These are phyloP conservation scores for Nannochloris sp. DNA, from an alignment of 139 green algal genomes.

Conservation along the genomic window DNA sequence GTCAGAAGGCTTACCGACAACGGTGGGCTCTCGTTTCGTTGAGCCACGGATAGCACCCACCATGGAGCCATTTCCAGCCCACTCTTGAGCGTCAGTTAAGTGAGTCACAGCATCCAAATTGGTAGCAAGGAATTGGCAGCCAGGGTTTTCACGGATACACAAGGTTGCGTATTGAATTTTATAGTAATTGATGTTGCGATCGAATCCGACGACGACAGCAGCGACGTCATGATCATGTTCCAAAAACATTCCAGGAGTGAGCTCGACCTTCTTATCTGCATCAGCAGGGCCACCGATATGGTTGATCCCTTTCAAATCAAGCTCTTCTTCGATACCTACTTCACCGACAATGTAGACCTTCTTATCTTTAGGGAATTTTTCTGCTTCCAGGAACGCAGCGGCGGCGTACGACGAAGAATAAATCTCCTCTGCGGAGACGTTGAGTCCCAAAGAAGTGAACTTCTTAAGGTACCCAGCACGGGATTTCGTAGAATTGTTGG, in stretches of 20 bases:
- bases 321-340: constrained; percentile 88
- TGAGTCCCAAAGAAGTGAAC: constrained; percentile 88
- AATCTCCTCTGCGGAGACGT: constrained; percentile 93
- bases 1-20: constrained; percentile 90
- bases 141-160: constrained; percentile 96
- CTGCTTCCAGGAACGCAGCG: constrained; percentile 91
- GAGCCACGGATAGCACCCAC: constrained; percentile 91
- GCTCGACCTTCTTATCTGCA: constrained; percentile 73
- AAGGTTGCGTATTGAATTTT: constrained; percentile 98
- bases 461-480: constrained; percentile 91
- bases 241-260: constrained; percentile 77
- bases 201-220: constrained; percentile 96
- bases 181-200: constrained; percentile 99
- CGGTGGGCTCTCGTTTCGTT: constrained; percentile 83
- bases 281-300: constrained; percentile 90
- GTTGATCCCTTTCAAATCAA: constrained; percentile 88
- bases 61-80: constrained; percentile 94
- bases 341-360: constrained; percentile 91
- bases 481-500: constrained; percentile 99
- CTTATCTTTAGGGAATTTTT: constrained; percentile 88
- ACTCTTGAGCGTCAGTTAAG: constrained; percentile 95
- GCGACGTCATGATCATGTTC: constrained; percentile 86
- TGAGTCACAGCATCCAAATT: constrained; percentile 98
- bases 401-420: constrained; percentile 98
- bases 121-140: constrained; percentile 97